Conservation (phyloP, 2,329 filamentous ascomycete genomes). For the Clarireedia homoeocarpa region DNA sequence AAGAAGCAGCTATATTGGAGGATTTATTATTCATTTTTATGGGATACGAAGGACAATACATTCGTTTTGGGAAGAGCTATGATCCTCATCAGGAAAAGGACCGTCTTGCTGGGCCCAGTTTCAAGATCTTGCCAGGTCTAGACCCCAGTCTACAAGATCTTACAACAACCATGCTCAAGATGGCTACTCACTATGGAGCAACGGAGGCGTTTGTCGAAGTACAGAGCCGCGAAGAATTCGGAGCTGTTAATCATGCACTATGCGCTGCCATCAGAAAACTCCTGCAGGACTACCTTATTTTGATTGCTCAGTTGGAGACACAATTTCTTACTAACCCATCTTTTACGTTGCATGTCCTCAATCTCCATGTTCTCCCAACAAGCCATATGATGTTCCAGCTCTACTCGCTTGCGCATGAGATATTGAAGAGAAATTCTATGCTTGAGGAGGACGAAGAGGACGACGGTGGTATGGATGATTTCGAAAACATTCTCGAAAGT, state of each 20-base stretch:
- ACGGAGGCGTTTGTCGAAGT: constrained; percentile 91
- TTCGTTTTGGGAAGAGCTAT: constrained; percentile 76
- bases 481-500: constrained; percentile 88
- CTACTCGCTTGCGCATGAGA: constrained; percentile 78
- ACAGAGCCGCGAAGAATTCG: constrained; percentile 86
- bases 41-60: constrained; percentile 97
- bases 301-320: constrained; percentile 88
- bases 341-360: constrained; percentile 89
- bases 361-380: constrained; percentile 84
- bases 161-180: constrained; percentile 80
- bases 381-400: constrained; percentile 87
- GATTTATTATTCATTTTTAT: constrained; percentile 93
- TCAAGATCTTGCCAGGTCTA: constrained; percentile 71
- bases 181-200: constrained; percentile 88
- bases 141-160: constrained; percentile 89
- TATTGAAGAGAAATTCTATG: constrained; percentile 80
- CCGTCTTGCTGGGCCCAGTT: constrained; percentile 72
- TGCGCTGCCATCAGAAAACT: constrained; percentile 91
- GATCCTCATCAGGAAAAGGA: constrained; percentile 81
- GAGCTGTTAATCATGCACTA: constrained; percentile 88
- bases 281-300: constrained; percentile 85
- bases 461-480: constrained; percentile 58
- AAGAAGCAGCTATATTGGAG: constrained; percentile 82
- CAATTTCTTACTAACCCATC: constrained; percentile 81
- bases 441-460: constrained; percentile 71